A percentile compares a stretch with the other conserved stretches of the same genome.
These are phyloP conservation scores for Acacia confusa DNA, from an alignment of 306 rosid genomes.

Conservation along the genomic window DNA sequence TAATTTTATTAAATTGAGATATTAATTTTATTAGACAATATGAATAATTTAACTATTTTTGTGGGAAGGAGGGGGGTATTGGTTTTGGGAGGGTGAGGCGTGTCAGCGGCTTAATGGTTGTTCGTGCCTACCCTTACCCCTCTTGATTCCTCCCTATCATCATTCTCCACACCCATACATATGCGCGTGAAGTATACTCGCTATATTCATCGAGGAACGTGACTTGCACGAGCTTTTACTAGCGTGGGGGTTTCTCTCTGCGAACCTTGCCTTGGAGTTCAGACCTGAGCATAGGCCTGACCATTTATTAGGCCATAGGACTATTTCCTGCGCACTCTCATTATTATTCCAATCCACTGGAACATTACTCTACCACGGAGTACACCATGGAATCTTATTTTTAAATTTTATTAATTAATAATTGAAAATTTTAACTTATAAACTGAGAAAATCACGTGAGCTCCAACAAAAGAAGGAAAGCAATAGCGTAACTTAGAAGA, in stretches of 20 bases:
- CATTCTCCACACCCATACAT: background rate
- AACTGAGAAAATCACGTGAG: too few relatives aligned
- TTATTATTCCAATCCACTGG: too few relatives aligned
- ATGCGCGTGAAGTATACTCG: background rate
- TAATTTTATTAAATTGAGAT: too few relatives aligned
- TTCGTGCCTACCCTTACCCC: background rate
- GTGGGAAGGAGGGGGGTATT: background rate
- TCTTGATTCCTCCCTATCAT: too few relatives aligned
- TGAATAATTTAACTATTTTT: too few relatives aligned
- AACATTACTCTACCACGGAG: too few relatives aligned
- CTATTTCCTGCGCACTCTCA: background rate
- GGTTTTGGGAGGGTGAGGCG: background rate
- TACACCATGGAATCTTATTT: too few relatives aligned
- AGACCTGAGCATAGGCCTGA: background rate
- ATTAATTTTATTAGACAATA: too few relatives aligned
- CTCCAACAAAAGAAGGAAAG: too few relatives aligned
- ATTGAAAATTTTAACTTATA: too few relatives aligned
- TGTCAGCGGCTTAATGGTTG: background rate
- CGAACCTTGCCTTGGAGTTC: background rate
- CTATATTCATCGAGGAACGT: background rate
- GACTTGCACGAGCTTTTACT: background rate
- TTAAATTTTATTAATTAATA: too few relatives aligned
- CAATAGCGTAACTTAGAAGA: too few relatives aligned
- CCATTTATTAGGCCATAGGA: background rate
- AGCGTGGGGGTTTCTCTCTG: background rate